Evolutionary conservation across 306 rosid species (phyloP), one percentile per base, ranked within the genome.

Genomic region (Malus asiatica): DNA sequence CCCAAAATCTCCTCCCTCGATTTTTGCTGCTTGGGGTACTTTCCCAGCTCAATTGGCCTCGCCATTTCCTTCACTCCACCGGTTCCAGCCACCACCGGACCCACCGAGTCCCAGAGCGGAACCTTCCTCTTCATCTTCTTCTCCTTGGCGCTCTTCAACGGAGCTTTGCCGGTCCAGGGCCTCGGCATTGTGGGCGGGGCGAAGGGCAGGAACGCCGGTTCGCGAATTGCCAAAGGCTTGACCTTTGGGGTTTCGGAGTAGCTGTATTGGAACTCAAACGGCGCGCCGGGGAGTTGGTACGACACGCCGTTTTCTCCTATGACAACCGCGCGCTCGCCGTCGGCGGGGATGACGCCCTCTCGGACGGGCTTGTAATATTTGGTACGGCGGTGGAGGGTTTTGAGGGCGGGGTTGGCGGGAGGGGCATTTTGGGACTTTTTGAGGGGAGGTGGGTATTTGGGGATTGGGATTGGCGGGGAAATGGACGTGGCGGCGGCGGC

Each of bases 111-210:
- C 38, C 90, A 81, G 2, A 95, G 85, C 14, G 91, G 96, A 64
- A 88, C 79, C 76, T 95, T 94, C 78, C 84, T 67, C 38, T 27
- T 62, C 84, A 53, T 66, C 81, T 81, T 84, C 83, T 95, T 94
- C 84, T 91, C 88, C 84, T 82, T 88, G 42, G 96, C 87, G 81
- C 92, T 89, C 86, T 92, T 92, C 91, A 95, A 40, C 51, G 97
- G 97, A 1, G 97, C 99, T 66, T 95, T 95, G 0, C 97, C 99
- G 0, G 97, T 95, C 99, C 97, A 95, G 5, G 98, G 98, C 77
- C 97, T 78, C 76, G 97, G 90, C 97, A 95, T 95, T 4, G 96
- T 78, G 1, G 96, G 96, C 30, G 98, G 89, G 11, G 90, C 97
- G 72, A 95, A 92, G 3, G 98, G 98, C 60, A 92, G 70, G 78